A percentile compares a stretch with the other conserved stretches of the same genome.
Evolutionary conservation across 352 stramenopile species (phyloP).

Genomic region (Phytophthora litchii): DNA sequence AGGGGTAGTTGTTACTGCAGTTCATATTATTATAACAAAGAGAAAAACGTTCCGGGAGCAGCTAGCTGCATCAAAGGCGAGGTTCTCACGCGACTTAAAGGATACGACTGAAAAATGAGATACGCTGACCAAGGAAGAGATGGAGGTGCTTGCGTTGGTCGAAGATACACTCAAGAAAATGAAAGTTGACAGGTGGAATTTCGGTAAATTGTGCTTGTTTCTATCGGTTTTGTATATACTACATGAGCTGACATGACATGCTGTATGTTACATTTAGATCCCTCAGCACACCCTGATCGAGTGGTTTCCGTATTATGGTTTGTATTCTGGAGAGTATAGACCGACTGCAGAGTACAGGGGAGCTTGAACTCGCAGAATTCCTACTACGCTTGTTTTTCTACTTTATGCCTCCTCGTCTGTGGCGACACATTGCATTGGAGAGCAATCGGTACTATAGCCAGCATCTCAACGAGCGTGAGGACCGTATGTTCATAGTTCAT

Average conservation of each 20-base stretch:
- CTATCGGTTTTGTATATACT: conserved; percentile 7
- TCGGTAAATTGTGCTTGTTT: not conserved
- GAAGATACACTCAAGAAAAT: conserved; percentile 5
- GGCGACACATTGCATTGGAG: conserved; percentile 5
- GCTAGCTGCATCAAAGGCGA: too few species aligned
- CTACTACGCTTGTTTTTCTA: conserved; percentile 14
- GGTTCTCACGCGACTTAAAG: too few species aligned
- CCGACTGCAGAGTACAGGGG: not conserved
- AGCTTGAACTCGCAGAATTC: conserved; percentile 6
- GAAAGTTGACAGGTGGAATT: conserved; percentile 11
- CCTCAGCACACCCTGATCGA: not conserved
- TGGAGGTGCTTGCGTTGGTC: conserved; percentile 7
- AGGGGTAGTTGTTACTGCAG: too few species aligned
- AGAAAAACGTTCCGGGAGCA: too few species aligned
- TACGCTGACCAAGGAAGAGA: not conserved
- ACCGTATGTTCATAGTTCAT: conserved; percentile 13
- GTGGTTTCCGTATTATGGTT: not conserved
- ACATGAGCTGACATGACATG: conserved; percentile 10
- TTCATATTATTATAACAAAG: too few species aligned
- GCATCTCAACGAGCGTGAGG: conserved; percentile 7
- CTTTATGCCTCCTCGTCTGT: conserved; percentile 14
- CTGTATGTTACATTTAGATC: conserved; percentile 13
- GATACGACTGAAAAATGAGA: too few species aligned
- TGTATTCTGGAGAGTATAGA: conserved; percentile 2
- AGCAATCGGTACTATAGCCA: conserved; percentile 23